phyloP scores from a whole-genome alignment of 331 rosid species.

The Dryas integrifolia region DNA sequence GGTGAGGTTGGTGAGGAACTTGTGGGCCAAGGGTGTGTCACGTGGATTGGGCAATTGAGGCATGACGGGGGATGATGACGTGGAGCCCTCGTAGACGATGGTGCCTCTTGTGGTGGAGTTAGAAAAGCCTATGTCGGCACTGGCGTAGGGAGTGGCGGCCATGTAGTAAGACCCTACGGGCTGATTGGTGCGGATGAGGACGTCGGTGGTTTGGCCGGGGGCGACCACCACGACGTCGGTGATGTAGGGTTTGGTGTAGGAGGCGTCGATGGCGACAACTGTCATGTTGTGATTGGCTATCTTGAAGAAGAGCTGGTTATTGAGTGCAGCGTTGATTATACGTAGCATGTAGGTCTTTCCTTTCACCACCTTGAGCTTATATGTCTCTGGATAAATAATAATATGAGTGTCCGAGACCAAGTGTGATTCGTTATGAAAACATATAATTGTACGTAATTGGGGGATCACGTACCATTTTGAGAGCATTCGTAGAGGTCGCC shows the following conservation, averaged over 20 bases:
- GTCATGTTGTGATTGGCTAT: slow-evolving; percentile 44
- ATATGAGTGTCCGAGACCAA: not conserved
- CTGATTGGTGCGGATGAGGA: slow-evolving; percentile 39
- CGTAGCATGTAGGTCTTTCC: slow-evolving; percentile 43
- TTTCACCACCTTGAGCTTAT: slow-evolving; percentile 22
- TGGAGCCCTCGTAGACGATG: slow-evolving; percentile 29
- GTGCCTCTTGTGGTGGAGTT: slow-evolving; percentile 35
- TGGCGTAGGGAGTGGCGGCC: slow-evolving; percentile 42
- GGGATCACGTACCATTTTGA: slow-evolving; percentile 15
- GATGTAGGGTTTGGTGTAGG: slow-evolving; percentile 31
- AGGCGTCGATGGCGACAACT: slow-evolving; percentile 43
- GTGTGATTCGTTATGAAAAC: no score
- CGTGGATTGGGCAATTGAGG: slow-evolving; percentile 30
- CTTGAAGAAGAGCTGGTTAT: slow-evolving; percentile 38
- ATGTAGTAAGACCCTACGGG: slow-evolving; percentile 46
- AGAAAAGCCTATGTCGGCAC: not conserved
- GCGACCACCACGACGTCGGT: slow-evolving; percentile 38
- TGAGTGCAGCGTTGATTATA: slow-evolving; percentile 50
- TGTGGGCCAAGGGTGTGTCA: slow-evolving; percentile 42
- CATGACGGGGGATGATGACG: slow-evolving; percentile 25
- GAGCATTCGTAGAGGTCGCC: slow-evolving; percentile 44
- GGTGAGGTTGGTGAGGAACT: slow-evolving; percentile 31
- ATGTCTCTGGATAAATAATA: slow-evolving; percentile 26
- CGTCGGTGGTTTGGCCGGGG: slow-evolving; percentile 57
- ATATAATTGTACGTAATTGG: not conserved